Evolutionary conservation across 2,329 filamentous ascomycete genomes (phyloP), one percentile per base, ranked within the genome.

Genomic region (Cladophialophora chaetospira): DNA sequence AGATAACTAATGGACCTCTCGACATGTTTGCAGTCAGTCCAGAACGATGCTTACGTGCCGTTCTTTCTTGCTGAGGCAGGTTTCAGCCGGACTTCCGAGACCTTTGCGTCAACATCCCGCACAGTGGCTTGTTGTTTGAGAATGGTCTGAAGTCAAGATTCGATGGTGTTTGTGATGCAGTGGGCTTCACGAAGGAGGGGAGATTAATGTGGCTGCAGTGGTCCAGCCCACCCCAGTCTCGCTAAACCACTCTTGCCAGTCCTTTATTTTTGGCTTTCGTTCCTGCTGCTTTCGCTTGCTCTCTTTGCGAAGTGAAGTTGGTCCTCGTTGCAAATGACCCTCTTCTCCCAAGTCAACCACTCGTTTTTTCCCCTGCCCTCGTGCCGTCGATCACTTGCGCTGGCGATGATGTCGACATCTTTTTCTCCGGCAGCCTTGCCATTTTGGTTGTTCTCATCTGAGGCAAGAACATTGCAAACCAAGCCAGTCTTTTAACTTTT

Each of bases 171-270:
- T 51, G 43, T 55, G 50, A 53, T 51, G 49, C 49, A 56, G 58
- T 57, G 58, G 55, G 48, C 25, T 31, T 40, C 48, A 5, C 31
- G 19, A 43, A 46, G 36, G 23, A 44, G 19, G 51, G 49, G 59
- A 61, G 49, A 61, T 61, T 61, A 48, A 58, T 61, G 59, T 52
- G 52, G 57, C 54, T 29, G 55, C 55, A 50, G 52, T 55, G 48
- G 51, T 52, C 28, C 36, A 52, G 42, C 42, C 42, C 21, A 28
- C 42, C 23, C 21, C 21, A 28, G 42, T 44, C 23, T n/a, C 6
- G 5, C 15, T 23, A 15, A 11, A 26, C 2, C 21, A 15, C 21
- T 26, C 15, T n/a, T 40, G 15, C 13, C 33, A 38, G 35, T 38
- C 35, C 23, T 17, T 21, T 28, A 21, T 44, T 28, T n/a, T 23